Base-by-base conservation (phyloP, 106 monocot genomes). In the Allium cepa region DNA sequence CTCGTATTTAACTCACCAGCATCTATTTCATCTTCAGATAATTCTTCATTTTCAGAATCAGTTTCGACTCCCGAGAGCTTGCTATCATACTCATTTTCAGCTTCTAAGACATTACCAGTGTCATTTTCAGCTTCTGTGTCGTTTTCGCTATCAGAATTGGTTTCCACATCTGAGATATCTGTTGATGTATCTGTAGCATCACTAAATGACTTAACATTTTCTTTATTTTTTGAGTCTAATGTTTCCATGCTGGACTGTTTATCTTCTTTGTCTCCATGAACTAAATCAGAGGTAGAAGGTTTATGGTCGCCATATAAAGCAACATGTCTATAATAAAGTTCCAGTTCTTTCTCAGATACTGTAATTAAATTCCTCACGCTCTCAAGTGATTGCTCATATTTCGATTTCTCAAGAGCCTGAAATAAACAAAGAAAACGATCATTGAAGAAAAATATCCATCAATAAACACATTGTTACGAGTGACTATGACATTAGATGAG, bases 401-500 rank as follows among this genome's bases (percentile, higher is more conserved):
- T 99, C 10, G 97, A 99, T 71, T 99, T 99, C 76, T 90, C 92
- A 64, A 99, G 97, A 75, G 97, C 97, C 97, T 99, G 74, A n/a
- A 75, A 36, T 36, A 5, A 79, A 69, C n/a, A 79, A 17, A 66
- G 77, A 8, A 11, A 56, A 55, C 55, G 48, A 18, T 48, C 15
- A 64, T 22, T 36, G 36, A 36, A 36, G 36, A 36, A 36, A 36
- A 36, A 36, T 36, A 36, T 36, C 36, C 36, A 36, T 36, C 16
- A 64, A 8, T 64, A 17, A 64, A 64, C 2, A 64, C 46, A 45
- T 17, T 64, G 12, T 63, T 26, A 47, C 1, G 36, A 36, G 36
- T 36, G 5, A 36, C 36, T 5, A 36, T 0, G 5, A 36, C 5
- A 36, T 36, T 36, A 36, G 36, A 36, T 36, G 36, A 36, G 5